phyloP scores from a whole-genome alignment of 2,329 filamentous ascomycete genomes.

The Fusarium praegraminearum region DNA sequence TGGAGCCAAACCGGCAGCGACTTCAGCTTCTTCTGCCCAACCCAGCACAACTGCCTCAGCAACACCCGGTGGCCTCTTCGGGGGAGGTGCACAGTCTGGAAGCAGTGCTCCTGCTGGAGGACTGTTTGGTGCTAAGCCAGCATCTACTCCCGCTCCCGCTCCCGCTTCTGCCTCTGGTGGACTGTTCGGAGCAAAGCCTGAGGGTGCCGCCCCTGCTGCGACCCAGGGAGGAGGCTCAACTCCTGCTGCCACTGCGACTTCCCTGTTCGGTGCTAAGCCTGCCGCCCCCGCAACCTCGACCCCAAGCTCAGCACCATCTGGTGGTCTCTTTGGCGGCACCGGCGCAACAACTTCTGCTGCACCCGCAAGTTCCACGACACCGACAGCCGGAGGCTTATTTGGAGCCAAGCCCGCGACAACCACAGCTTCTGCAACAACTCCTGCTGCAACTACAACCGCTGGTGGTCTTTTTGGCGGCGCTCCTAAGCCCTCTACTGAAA shows the following conservation, averaged over 20 bases:
- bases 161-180: conserved; percentile 41
- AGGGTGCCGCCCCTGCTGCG: conserved; percentile 41
- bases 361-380: conserved; percentile 48
- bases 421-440: conserved; percentile 47
- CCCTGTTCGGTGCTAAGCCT: conserved; percentile 59
- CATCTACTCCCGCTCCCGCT: conserved; percentile 44
- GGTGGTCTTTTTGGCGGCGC: conserved; percentile 44
- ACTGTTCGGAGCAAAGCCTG: conserved; percentile 43
- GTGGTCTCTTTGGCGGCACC: conserved; percentile 52
- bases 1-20: conserved; percentile 47
- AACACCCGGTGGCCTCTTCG: conserved; percentile 51
- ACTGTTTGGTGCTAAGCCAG: conserved; percentile 52
- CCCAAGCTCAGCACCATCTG: conserved; percentile 52
- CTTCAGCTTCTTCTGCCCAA: conserved; percentile 33
- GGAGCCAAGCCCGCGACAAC: conserved; percentile 49
- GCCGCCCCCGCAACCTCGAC: conserved; percentile 51
- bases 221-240: conserved; percentile 41
- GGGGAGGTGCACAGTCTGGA: conserved; percentile 49
- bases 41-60: conserved; percentile 36
- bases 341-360: conserved; percentile 48
- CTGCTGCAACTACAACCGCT: conserved; percentile 45
- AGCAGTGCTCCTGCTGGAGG: conserved; percentile 48
- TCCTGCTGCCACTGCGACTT: conserved; percentile 39
- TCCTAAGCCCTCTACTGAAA: conserved; percentile 41
- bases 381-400: conserved; percentile 51